Evolutionary conservation across 2,329 filamentous ascomycete genomes (phyloP).

Genomic region (Arthrobotrys sinensis): DNA sequence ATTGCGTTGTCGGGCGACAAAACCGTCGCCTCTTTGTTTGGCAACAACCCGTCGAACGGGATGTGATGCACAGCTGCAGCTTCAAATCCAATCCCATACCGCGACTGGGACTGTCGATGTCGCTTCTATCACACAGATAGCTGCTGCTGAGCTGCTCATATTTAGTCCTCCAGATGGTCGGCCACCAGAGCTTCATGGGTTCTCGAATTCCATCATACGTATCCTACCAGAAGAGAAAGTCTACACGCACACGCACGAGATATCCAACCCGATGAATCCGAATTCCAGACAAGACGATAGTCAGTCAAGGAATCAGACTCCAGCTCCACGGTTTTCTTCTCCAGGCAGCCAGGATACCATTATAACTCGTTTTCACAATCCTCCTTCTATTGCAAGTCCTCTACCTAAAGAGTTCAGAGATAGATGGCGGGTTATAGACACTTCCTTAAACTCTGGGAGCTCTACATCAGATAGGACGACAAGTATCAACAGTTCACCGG

Average conservation of each 20-base stretch:
- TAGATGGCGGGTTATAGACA: slow-evolving; percentile 46
- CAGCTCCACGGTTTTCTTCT: background rate
- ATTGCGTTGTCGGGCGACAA: slow-evolving; percentile 18
- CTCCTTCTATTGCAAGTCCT: slow-evolving; percentile 5
- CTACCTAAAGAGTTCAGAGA: slow-evolving; percentile 28
- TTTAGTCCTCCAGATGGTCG: slow-evolving; percentile 6
- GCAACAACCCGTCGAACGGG: background rate
- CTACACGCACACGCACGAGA: background rate
- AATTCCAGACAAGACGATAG: background rate
- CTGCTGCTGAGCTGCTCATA: background rate
- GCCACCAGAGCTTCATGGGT: background rate
- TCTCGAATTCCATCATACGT: background rate
- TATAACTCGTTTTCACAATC: background rate
- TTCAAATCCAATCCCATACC: background rate
- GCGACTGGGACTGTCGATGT: background rate
- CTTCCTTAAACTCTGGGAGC: background rate
- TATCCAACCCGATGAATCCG: slow-evolving; percentile 9
- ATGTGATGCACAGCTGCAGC: background rate
- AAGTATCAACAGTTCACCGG: slow-evolving; percentile 20
- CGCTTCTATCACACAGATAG: background rate
- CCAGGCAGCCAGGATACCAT: background rate
- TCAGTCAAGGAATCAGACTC: background rate
- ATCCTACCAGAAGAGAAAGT: background rate
- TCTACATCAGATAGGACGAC: slow-evolving; percentile 7
- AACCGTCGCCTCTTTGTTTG: slow-evolving; percentile 6